Evolutionary conservation across 129 eudicot species (phyloP).

Genomic region (Centella asiatica): DNA sequence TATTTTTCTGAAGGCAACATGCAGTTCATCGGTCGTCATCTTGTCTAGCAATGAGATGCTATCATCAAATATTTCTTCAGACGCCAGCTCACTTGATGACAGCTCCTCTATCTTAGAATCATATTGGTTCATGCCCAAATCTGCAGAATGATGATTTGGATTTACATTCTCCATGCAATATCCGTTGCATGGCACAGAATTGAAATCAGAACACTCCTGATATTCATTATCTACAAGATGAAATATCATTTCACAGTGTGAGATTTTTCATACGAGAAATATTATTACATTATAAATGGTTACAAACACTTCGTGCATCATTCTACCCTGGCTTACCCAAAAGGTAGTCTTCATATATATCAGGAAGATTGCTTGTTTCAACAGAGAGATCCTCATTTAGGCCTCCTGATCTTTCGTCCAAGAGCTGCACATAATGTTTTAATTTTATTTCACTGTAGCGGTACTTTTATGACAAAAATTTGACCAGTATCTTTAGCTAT

Average conservation of each 20-base stretch:
- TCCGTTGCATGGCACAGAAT: constrained; percentile 1
- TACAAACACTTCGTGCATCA: no score
- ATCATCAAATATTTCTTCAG: neutral
- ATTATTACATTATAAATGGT: neutral
- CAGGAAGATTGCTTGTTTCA: constrained; percentile 13
- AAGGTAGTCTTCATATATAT: constrained; percentile 25
- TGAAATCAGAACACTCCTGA: constrained; percentile 3
- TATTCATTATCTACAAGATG: constrained; percentile 9
- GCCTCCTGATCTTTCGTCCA: constrained; percentile 7
- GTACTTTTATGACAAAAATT: neutral
- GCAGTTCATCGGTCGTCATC: constrained; percentile 12
- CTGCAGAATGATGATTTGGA: constrained; percentile 2
- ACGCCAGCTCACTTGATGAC: neutral
- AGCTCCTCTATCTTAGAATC: neutral
- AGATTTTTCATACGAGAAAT: neutral
- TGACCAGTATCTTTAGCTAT: neutral
- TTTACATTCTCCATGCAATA: neutral
- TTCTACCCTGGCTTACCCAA: constrained; percentile 16
- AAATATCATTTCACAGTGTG: neutral
- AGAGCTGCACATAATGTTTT: neutral
- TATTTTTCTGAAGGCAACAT: neutral
- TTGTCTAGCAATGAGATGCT: constrained; percentile 5
- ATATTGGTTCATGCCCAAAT: neutral
- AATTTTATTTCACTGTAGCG: neutral
- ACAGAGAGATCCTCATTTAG: constrained; percentile 2